A percentile compares a stretch with the other conserved stretches of the same genome.
Conservation (phyloP, 768 basidiomycete genomes). For the Heimioporus sp. region DNA sequence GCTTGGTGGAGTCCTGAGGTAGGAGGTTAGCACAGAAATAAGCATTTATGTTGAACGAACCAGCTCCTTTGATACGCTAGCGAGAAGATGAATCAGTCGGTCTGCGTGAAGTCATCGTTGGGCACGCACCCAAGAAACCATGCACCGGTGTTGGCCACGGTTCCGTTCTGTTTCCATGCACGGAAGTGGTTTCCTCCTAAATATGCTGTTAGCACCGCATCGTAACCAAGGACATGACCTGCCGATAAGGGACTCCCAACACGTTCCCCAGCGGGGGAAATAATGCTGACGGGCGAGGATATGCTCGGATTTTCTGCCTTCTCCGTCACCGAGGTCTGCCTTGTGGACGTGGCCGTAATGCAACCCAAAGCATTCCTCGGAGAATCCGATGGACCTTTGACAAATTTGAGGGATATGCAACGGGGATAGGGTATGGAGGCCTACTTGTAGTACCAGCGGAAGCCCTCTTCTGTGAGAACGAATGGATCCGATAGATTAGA, state of each 20-base stretch:
- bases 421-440: not conserved
- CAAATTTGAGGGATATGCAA: not conserved
- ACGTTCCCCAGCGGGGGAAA: constrained; percentile 77
- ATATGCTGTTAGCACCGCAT: constrained; percentile 1
- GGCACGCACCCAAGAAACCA: constrained; percentile 83
- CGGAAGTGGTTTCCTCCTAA: constrained; percentile 86
- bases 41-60: constrained; percentile 26
- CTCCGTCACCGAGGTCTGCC: constrained; percentile 83
- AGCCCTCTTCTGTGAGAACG: constrained; percentile 71
- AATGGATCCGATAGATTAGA: constrained; percentile 77
- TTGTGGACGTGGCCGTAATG: constrained; percentile 74
- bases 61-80: constrained; percentile 73
- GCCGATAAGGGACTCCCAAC: constrained; percentile 84
- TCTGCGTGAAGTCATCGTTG: not conserved
- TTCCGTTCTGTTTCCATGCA: constrained; percentile 88
- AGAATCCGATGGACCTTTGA: constrained; percentile 73
- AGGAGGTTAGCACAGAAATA: constrained; percentile 1
- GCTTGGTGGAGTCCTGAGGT: constrained; percentile 49
- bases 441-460: constrained; percentile 68
- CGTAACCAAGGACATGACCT: constrained; percentile 1
- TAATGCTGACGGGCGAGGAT: constrained; percentile 78
- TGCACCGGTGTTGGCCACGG: constrained; percentile 64
- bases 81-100: not conserved
- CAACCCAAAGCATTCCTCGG: constrained; percentile 78
- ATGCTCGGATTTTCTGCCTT: constrained; percentile 63